Percentiles rank a stretch among this genome's conserved stretches.
Conservation (phyloP, 371 early-diverging fungal genomes). For the Capillidium heterosporum region DNA sequence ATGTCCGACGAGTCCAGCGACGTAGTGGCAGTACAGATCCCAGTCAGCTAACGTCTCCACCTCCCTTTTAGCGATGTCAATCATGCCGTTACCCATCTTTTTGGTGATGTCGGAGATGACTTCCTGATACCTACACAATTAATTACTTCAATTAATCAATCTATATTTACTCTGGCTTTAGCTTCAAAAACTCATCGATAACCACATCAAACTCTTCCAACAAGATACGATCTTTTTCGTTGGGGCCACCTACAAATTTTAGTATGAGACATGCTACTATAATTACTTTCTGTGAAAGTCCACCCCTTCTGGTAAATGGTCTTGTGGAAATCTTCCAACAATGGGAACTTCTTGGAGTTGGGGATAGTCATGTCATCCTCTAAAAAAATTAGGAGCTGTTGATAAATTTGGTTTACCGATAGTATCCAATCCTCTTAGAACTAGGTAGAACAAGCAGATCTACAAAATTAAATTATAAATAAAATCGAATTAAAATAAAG, state of each 20-base stretch:
- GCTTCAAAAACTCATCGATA: conserved; percentile 64
- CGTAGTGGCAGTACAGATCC: conserved; percentile 92
- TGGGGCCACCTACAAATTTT: conserved; percentile 39
- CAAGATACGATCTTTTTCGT: conserved; percentile 84
- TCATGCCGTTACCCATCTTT: conserved; percentile 90
- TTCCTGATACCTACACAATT: conserved; percentile 35
- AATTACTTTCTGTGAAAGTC: conserved; percentile 15
- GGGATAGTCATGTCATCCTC: conserved; percentile 89
- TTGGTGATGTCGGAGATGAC: conserved; percentile 81
- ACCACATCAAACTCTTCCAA: conserved; percentile 76
- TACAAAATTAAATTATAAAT: conserved; percentile 8
- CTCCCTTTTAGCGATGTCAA: conserved; percentile 51
- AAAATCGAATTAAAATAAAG: conserved; percentile 6
- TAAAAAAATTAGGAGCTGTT: conserved; percentile 7
- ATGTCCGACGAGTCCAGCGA: conserved; percentile 89
- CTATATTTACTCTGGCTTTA: conserved; percentile 33
- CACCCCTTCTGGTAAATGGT: conserved; percentile 63
- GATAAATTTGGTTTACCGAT: conserved; percentile 25
- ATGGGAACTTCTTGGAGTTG: conserved; percentile 44
- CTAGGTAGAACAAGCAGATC: conserved; percentile 81
- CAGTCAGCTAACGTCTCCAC: conserved; percentile 68
- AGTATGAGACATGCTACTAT: not conserved
- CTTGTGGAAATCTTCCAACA: conserved; percentile 65
- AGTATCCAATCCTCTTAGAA: conserved; percentile 90
- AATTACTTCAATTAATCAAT: not conserved